Evolutionary conservation across 2,329 filamentous ascomycete genomes (phyloP).

Genomic region (Huntiella savannae): DNA sequence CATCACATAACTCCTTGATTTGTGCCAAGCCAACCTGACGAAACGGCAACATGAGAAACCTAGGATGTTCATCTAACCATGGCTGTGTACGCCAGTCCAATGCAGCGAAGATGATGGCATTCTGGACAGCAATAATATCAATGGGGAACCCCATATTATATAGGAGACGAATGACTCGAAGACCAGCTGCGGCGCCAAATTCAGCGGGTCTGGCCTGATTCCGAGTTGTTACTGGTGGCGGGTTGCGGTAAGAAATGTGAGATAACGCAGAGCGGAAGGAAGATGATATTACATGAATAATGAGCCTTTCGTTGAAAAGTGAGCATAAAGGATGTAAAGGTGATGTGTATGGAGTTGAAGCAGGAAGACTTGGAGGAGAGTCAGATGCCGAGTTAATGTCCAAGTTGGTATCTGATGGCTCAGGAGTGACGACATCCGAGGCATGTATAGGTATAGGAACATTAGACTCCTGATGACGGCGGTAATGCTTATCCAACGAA

Average conservation of each 20-base stretch:
- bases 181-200: slow-evolving; percentile 9
- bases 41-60: slow-evolving; percentile 5
- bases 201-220: not conserved
- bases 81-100: slow-evolving; percentile 10
- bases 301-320: slow-evolving; percentile 9
- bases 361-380: not conserved
- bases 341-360: not conserved
- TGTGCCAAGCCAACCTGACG: slow-evolving; percentile 5
- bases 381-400: not conserved
- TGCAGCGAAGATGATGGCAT: slow-evolving; percentile 7
- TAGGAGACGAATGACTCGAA: slow-evolving; percentile 6
- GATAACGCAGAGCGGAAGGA: slow-evolving; percentile 7
- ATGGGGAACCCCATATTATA: slow-evolving; percentile 4
- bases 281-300: slow-evolving; percentile 6
- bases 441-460: slow-evolving; percentile 6
- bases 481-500: slow-evolving; percentile 1
- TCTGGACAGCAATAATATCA: not conserved
- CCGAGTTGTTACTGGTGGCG: not conserved
- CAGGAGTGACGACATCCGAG: slow-evolving; percentile 8
- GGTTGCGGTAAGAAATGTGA: not conserved
- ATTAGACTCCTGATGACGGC: not conserved
- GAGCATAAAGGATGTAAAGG: not conserved
- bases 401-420: slow-evolving; percentile 7
- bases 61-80: slow-evolving; percentile 4
- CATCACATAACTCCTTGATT: slow-evolving; percentile 9